phyloP scores from a whole-genome alignment of 1,284 basidiomycete genomes.

The Puccinia triticina region DNA sequence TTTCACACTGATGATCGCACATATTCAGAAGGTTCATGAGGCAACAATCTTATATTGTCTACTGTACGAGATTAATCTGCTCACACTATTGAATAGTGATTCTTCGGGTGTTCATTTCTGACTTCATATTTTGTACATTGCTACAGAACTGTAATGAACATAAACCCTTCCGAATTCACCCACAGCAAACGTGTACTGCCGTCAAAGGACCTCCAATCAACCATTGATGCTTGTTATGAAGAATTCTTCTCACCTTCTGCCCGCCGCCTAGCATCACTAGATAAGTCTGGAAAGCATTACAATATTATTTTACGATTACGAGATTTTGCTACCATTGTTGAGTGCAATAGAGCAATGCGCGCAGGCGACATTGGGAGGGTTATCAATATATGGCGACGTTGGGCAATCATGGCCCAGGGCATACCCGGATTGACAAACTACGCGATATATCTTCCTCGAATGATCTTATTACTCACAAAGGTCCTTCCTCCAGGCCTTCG shows the following conservation, averaged over 20 bases:
- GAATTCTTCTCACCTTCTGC: too few relatives aligned
- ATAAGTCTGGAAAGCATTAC: too few relatives aligned
- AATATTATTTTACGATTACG: neutral
- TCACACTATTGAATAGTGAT: too few relatives aligned
- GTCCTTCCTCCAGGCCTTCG: neutral
- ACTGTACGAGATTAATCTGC: neutral
- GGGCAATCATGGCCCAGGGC: neutral
- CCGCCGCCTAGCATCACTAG: too few relatives aligned
- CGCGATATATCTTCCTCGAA: neutral
- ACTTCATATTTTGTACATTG: too few relatives aligned
- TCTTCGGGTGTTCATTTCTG: too few relatives aligned
- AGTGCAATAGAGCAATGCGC: neutral
- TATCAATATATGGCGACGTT: neutral
- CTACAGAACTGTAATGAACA: too few relatives aligned
- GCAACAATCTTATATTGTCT: neutral
- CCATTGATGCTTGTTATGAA: too few relatives aligned
- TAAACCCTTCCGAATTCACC: too few relatives aligned
- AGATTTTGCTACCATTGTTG: neutral
- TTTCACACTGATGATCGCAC: neutral
- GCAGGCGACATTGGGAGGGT: neutral
- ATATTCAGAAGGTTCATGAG: slow-evolving; percentile 14
- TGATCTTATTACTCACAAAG: neutral
- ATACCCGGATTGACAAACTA: neutral
- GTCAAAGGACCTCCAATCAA: too few relatives aligned
- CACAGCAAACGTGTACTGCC: too few relatives aligned